Evolutionary conservation across 768 basidiomycete genomes (phyloP).

Genomic region (Daedaleopsis nitida): DNA sequence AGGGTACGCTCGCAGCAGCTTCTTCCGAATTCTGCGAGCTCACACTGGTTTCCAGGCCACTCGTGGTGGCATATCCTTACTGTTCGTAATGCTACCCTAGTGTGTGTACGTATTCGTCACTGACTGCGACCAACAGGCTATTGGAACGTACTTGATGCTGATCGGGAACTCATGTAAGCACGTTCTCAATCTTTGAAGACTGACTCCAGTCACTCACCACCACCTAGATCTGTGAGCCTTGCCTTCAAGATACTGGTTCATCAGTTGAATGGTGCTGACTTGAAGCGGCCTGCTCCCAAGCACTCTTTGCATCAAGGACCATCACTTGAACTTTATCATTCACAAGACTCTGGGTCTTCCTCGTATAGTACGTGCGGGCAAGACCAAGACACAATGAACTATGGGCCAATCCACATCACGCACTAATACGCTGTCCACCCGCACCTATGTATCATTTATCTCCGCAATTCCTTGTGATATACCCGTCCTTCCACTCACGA

Average conservation of each 20-base stretch:
- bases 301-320: constrained; percentile 63
- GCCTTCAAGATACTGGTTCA: too few relatives aligned
- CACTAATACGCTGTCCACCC: neutral
- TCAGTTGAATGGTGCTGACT: neutral
- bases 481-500: too few relatives aligned
- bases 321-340: constrained; percentile 50
- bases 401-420: neutral
- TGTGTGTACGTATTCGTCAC: neutral
- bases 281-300: constrained; percentile 32
- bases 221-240: constrained; percentile 27
- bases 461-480: too few relatives aligned
- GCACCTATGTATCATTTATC: too few relatives aligned
- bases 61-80: constrained; percentile 79
- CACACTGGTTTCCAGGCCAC: constrained; percentile 46
- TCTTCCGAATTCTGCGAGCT: neutral
- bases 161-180: constrained; percentile 36
- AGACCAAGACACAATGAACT: constrained; percentile 16
- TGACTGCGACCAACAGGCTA: constrained; percentile 22
- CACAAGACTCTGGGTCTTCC: constrained; percentile 49
- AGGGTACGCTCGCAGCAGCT: constrained; percentile 43
- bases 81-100: constrained; percentile 35
- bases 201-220: neutral
- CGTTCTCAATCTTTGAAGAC: neutral
- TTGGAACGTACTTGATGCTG: constrained; percentile 35
- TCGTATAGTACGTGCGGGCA: constrained; percentile 19